Evolutionary conservation across 805 yeast species (phyloP).

Genomic region (Blastobotrys peoriensis): DNA sequence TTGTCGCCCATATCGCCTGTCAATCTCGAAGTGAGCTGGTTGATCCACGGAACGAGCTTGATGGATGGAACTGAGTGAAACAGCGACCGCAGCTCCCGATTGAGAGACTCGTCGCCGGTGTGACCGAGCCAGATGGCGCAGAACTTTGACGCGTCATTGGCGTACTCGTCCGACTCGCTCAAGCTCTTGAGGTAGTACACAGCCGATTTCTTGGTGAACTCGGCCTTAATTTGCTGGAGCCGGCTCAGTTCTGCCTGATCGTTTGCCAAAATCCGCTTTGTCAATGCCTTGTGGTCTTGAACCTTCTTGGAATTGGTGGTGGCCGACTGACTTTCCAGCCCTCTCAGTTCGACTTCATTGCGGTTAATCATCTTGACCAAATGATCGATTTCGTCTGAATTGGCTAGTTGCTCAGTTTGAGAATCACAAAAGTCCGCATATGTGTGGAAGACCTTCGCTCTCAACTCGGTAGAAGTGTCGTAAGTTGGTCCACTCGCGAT

Average conservation of each 20-base stretch:
- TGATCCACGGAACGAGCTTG: slow-evolving; percentile 73
- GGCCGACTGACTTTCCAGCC: not conserved
- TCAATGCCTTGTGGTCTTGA: not conserved
- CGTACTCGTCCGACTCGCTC: slow-evolving; percentile 37
- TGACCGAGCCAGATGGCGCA: slow-evolving; percentile 80
- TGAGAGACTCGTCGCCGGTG: slow-evolving; percentile 41
- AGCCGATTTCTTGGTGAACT: slow-evolving; percentile 48
- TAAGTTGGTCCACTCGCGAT: slow-evolving; percentile 11
- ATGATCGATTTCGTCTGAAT: not conserved
- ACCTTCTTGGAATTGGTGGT: not conserved
- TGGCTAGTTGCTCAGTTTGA: slow-evolving; percentile 31
- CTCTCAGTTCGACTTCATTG: not conserved
- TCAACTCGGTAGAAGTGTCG: slow-evolving; percentile 15
- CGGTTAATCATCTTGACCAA: not conserved
- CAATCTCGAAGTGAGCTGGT: slow-evolving; percentile 72
- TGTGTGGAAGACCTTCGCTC: slow-evolving; percentile 46
- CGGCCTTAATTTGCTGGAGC: slow-evolving; percentile 5
- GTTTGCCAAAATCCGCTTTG: not conserved
- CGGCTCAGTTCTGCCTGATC: not conserved
- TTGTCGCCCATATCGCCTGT: slow-evolving; percentile 40
- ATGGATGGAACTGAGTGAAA: slow-evolving; percentile 45
- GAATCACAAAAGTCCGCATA: slow-evolving; percentile 71
- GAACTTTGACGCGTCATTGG: slow-evolving; percentile 63
- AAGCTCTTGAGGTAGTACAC: slow-evolving; percentile 54
- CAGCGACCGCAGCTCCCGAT: slow-evolving; percentile 34